Conservation (phyloP, 495 filamentous ascomycete genomes). For the Penicillium cataractarum region DNA sequence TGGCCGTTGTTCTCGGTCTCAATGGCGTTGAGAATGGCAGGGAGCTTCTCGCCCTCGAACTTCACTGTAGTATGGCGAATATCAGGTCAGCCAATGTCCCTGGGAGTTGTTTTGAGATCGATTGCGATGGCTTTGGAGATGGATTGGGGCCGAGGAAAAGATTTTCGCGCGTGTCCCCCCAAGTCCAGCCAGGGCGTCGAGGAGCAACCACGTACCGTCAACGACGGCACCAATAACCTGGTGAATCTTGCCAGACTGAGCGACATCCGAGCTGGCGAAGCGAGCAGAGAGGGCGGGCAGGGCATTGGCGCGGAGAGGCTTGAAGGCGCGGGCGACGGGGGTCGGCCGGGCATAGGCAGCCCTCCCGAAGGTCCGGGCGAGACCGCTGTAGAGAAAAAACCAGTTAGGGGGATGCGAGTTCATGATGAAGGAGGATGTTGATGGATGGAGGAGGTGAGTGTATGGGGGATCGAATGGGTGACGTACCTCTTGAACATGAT, state of each 20-base stretch:
- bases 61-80: slow-evolving; percentile 62
- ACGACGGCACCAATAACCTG: slow-evolving; percentile 78
- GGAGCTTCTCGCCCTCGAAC: slow-evolving; percentile 93
- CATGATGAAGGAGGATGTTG: slow-evolving; percentile 29
- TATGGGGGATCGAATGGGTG: slow-evolving; percentile 29
- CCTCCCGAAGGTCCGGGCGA: slow-evolving; percentile 78
- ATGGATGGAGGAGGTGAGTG: slow-evolving; percentile 36
- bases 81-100: slow-evolving; percentile 45
- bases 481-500: slow-evolving; percentile 91
- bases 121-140: slow-evolving; percentile 43
- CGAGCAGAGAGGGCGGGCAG: slow-evolving; percentile 65
- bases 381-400: slow-evolving; percentile 59
- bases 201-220: slow-evolving; percentile 57
- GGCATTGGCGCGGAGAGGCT: slow-evolving; percentile 62
- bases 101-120: slow-evolving; percentile 34
- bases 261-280: slow-evolving; percentile 69
- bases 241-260: slow-evolving; percentile 79
- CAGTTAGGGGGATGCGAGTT: slow-evolving; percentile 41
- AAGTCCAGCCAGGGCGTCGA: slow-evolving; percentile 30
- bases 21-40: slow-evolving; percentile 96
- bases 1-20: slow-evolving; percentile 87
- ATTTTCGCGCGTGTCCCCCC: slow-evolving; percentile 45
- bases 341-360: slow-evolving; percentile 73
- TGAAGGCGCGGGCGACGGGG: slow-evolving; percentile 66
- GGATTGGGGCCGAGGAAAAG: slow-evolving; percentile 44